These are phyloP conservation scores for Sphaerosporella brunnea DNA, from an alignment of 495 filamentous ascomycete genomes.

Conservation along the genomic window DNA sequence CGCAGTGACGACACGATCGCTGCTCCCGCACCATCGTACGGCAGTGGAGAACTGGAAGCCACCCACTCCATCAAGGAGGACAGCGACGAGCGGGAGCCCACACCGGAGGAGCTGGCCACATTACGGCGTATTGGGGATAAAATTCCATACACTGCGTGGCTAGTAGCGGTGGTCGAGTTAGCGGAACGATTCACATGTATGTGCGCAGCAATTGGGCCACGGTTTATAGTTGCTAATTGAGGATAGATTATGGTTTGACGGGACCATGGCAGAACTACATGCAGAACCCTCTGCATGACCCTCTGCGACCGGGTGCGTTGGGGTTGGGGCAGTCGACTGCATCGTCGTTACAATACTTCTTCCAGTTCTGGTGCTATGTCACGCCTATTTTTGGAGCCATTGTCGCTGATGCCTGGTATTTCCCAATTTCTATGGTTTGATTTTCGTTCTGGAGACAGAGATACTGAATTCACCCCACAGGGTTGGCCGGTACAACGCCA, in stretches of 20 bases:
- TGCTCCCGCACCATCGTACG: too few species aligned
- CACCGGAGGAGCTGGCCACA: conserved; percentile 17
- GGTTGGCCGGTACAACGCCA: conserved; percentile 39
- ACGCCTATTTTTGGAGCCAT: conserved; percentile 27
- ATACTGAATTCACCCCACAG: too few species aligned
- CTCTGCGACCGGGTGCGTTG: conserved; percentile 27
- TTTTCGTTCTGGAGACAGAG: too few species aligned
- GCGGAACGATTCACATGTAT: conserved; percentile 24
- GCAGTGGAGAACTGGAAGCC: too few species aligned
- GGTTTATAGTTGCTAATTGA: not conserved
- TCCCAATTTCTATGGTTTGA: too few species aligned
- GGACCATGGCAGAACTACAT: conserved; percentile 33
- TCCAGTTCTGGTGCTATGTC: conserved; percentile 18
- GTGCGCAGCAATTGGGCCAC: not conserved
- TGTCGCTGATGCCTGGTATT: conserved; percentile 30
- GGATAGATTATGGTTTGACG: conserved; percentile 18
- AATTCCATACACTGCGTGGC: conserved; percentile 23
- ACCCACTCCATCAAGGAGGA: too few species aligned
- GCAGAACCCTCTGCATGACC: conserved; percentile 18
- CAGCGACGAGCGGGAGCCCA: too few species aligned
- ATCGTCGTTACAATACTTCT: conserved; percentile 34
- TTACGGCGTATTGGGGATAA: conserved; percentile 23
- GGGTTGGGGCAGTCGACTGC: conserved; percentile 31
- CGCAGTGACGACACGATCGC: too few species aligned
- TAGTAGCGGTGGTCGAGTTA: conserved; percentile 23